phyloP scores from a whole-genome alignment of 2,329 filamentous ascomycete species.

The Epichloe uncinata region DNA sequence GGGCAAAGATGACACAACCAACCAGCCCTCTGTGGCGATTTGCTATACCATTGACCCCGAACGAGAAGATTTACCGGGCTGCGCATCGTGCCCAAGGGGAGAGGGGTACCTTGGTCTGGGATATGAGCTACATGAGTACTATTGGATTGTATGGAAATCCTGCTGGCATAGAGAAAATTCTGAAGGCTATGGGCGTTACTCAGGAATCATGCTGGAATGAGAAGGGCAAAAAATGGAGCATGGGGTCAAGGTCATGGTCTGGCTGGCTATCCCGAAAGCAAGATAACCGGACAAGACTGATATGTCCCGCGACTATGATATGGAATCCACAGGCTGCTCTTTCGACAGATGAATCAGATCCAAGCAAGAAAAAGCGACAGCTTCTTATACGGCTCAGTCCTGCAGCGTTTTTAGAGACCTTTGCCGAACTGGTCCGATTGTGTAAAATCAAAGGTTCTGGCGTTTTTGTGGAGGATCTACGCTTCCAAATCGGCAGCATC shows the following conservation, averaged over 20 bases:
- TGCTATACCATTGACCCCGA: constrained; percentile 70
- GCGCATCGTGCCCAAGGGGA: constrained; percentile 66
- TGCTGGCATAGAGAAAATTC: constrained; percentile 48
- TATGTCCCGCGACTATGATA: constrained; percentile 61
- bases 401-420: constrained; percentile 59
- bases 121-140: constrained; percentile 87
- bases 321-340: constrained; percentile 47
- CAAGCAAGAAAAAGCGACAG: constrained; percentile 22
- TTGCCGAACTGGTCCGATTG: constrained; percentile 46
- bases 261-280: constrained; percentile 39
- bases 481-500: constrained; percentile 52
- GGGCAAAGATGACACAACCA: constrained; percentile 74
- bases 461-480: constrained; percentile 53
- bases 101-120: constrained; percentile 75
- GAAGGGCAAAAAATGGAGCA: constrained; percentile 62
- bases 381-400: constrained; percentile 71
- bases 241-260: constrained; percentile 34
- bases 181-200: constrained; percentile 51
- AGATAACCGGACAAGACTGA: constrained; percentile 38
- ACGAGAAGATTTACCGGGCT: constrained; percentile 77
- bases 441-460: constrained; percentile 47
- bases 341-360: constrained; percentile 12
- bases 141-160: constrained; percentile 60
- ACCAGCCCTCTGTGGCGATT: constrained; percentile 81
- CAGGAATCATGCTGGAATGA: constrained; percentile 48